These are phyloP conservation scores for Tolypocladium inflatum DNA, from an alignment of 2,329 filamentous ascomycete species.

Conservation along the genomic window DNA sequence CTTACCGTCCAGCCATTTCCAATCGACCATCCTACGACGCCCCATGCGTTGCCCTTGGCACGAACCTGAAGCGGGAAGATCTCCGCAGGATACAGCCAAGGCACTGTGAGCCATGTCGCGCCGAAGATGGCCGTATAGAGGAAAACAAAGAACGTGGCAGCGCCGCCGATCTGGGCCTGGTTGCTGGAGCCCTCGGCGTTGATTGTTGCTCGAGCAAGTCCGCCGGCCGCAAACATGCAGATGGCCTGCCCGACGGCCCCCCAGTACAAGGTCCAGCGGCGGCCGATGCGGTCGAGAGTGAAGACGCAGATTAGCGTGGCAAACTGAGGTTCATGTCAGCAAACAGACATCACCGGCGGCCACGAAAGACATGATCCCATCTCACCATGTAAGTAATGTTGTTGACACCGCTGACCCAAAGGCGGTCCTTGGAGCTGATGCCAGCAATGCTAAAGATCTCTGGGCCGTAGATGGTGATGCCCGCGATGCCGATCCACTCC, in stretches of 20 bases:
- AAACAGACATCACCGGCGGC: not conserved
- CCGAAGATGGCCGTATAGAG: constrained; percentile 33
- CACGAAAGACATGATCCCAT: not conserved
- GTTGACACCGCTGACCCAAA: constrained; percentile 52
- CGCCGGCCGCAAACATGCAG: constrained; percentile 58
- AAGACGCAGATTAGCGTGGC: constrained; percentile 61
- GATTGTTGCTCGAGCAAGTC: constrained; percentile 43
- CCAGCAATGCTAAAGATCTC: constrained; percentile 59
- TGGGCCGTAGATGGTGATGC: constrained; percentile 51
- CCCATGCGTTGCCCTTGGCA: constrained; percentile 67
- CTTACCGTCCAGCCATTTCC: constrained; percentile 54
- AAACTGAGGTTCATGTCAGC: constrained; percentile 22
- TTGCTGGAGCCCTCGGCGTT: constrained; percentile 30
- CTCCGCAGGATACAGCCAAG: constrained; percentile 59
- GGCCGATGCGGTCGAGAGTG: constrained; percentile 58
- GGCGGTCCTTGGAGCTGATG: constrained; percentile 47
- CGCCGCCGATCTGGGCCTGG: constrained; percentile 45
- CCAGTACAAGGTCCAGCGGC: constrained; percentile 62
- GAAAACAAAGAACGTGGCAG: constrained; percentile 63
- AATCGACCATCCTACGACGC: constrained; percentile 67
- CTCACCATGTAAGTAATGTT: constrained; percentile 38
- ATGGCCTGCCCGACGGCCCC: constrained; percentile 54
- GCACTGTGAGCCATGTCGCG: constrained; percentile 41
- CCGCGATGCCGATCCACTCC: constrained; percentile 61
- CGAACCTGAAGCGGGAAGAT: constrained; percentile 64